Evolutionary conservation across 495 filamentous ascomycete genomes (phyloP).

Genomic region (Monascus purpureus): DNA sequence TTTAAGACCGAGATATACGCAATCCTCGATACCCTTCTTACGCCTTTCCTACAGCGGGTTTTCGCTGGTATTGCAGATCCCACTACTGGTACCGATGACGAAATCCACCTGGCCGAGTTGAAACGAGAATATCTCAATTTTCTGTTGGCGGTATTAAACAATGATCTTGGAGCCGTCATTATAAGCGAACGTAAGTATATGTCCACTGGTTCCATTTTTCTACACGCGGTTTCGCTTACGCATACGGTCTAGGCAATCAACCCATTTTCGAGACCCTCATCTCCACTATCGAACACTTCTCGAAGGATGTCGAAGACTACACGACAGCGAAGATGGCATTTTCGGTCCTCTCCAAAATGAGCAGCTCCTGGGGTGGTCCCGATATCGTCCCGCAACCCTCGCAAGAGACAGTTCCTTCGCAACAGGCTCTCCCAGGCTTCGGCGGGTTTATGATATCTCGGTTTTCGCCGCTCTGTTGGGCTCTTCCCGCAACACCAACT

Average conservation of each 20-base stretch:
- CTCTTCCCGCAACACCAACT: slow-evolving; percentile 54
- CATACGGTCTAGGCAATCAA: slow-evolving; percentile 50
- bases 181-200: slow-evolving; percentile 55
- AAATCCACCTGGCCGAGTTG: slow-evolving; percentile 82
- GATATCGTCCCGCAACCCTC: slow-evolving; percentile 47
- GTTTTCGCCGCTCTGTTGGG: slow-evolving; percentile 85
- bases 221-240: slow-evolving; percentile 3
- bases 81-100: slow-evolving; percentile 86
- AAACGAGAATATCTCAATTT: slow-evolving; percentile 89
- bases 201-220: not conserved
- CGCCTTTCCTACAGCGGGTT: slow-evolving; percentile 76
- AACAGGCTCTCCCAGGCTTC: slow-evolving; percentile 69
- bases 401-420: slow-evolving; percentile 21
- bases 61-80: slow-evolving; percentile 73
- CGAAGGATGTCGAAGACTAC: slow-evolving; percentile 61
- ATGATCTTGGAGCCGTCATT: slow-evolving; percentile 76
- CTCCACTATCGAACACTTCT: slow-evolving; percentile 66
- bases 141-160: slow-evolving; percentile 71
- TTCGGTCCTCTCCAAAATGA: slow-evolving; percentile 65
- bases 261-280: slow-evolving; percentile 74
- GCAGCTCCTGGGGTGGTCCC: slow-evolving; percentile 68
- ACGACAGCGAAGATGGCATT: slow-evolving; percentile 77
- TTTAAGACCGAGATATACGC: slow-evolving; percentile 87
- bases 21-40: slow-evolving; percentile 79
- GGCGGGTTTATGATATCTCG: slow-evolving; percentile 73